Evolutionary conservation across 192 early-diverging fungal species (phyloP), one percentile per base, ranked within the genome.

Genomic region (Lunasporangiospora selenospora): DNA sequence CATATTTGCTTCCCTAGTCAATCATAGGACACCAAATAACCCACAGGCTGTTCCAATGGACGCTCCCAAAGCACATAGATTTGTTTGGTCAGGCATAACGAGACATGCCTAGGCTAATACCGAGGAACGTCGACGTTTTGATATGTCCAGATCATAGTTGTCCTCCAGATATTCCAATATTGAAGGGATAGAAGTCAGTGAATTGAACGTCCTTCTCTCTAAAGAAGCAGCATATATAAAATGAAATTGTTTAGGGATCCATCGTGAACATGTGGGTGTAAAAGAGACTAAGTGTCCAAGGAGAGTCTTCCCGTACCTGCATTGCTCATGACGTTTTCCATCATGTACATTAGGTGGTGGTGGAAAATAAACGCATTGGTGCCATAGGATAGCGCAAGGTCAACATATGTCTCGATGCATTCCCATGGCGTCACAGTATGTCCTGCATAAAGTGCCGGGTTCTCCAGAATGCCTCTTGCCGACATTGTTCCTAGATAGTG

Each of bases 291-390:
- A 34, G 16, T 19, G 30, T 47, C 24, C 18, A 31, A 9, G 10
- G 16, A 41, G 4, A 34, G 38, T 49, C 21, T 57, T 77, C 79
- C 78, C 48, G 27, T 58, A 63, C 67, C 67, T 7, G 89, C 81
- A 43, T 84, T 84, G 57, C 82, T 86, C 94, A 98, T 94, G 24
- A 81, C 45, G 40, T 82, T 81, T 54, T 97, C 95, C 53, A 95
- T 81, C 95, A 97, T 97, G 76, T 83, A 98, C 92, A 95, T 95
- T 26, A 99, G 53, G 65, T 99, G 97, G 62, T 99, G 97, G 57
- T 97, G 95, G 32, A 94, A 84, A 26, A 99, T 94, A 63, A 90
- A 90, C 1, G 82, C 81, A 27, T 89, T 89, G 18, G 92, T 90
- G 27, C 97, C 96, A 62, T 92, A 95, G 3, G 79, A 87, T 6